Base-by-base conservation (phyloP, 1,284 basidiomycete genomes). In the Entoloma clypeatum region DNA sequence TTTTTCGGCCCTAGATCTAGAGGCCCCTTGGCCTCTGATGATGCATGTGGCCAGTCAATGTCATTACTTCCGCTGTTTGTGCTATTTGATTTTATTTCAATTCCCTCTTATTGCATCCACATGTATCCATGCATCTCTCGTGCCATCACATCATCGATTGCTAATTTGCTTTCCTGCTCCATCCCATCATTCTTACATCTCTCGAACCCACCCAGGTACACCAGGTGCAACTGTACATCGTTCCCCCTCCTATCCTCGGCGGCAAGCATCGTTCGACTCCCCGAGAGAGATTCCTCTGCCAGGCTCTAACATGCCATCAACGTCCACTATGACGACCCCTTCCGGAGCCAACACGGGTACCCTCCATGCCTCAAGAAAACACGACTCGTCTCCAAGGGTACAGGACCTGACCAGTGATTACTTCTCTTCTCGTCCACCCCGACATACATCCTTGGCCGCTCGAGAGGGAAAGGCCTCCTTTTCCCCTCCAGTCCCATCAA, bases 201-300 rank as follows among this genome's bases (percentile, higher is more conserved):
- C 14, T 23, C 31, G 3, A 16, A 23, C 39, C 16, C 24, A 25
- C n/a, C 10, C 41, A 41, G 41, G 31, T 32, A 39, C 29, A 10
- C 33, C 35, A 22, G 27, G 25, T 27, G 10, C 41, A 7, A 40
- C 43, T n/a, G n/a, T n/a, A n/a, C 40, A 47, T 23, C 53, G 50
- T 23, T 47, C 27, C 16, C 38, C 52, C 2, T 47, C 52, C 7
- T 51, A 49, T 34, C 43, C 51, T 17, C 59, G 52, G 43, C 48
- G 57, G 8, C 49, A 58, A 47, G 53, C 57, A 16, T 59, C 57
- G 10, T 51, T 56, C 35, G 52, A 54, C 37, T 61, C 59, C 10
- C 59, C 61, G 2, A 41, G 60, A 33, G 59, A 62, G 40, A 40
- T 62, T 17, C 59, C 60, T 4, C 51, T 61, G 2, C 59, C 58